A percentile compares a stretch with the other conserved stretches of the same genome.
Evolutionary conservation across 257 asterid genomes (phyloP).

Genomic region (Solanum paucissectum): DNA sequence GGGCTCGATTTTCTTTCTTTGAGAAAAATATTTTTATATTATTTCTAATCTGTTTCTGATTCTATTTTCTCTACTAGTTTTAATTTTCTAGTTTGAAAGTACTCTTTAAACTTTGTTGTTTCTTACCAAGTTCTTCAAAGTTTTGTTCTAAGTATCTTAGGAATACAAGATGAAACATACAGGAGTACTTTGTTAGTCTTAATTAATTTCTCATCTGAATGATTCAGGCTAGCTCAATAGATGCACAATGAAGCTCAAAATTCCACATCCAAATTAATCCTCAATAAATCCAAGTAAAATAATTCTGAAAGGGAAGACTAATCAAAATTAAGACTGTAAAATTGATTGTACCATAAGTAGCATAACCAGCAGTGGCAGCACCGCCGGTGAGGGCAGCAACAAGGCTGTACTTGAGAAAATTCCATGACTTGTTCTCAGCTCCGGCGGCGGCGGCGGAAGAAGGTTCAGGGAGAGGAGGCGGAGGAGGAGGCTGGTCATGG

Average conservation of each 20-base stretch:
- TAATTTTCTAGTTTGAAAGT: no score
- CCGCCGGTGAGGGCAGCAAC: slow-evolving; percentile 50
- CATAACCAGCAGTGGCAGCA: slow-evolving; percentile 56
- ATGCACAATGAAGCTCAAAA: background rate
- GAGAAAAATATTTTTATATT: no score
- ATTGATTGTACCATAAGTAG: slow-evolving; percentile 43
- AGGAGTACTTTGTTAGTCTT: background rate
- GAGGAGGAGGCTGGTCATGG: slow-evolving; percentile 39
- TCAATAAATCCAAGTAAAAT: background rate
- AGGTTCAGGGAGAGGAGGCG: slow-evolving; percentile 25
- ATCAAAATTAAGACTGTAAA: background rate
- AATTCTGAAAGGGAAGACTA: background rate
- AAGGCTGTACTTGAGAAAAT: slow-evolving; percentile 42
- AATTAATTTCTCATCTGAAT: background rate
- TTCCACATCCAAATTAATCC: background rate
- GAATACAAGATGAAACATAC: no score
- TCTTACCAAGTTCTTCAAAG: no score
- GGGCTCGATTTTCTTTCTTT: no score
- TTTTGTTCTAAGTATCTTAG: no score
- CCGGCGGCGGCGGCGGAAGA: slow-evolving; percentile 26
- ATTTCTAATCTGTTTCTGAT: no score
- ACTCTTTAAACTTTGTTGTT: no score
- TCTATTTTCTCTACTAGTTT: no score
- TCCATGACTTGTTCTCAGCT: slow-evolving; percentile 40
- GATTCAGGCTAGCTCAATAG: background rate